Conservation (phyloP, 78 protist species). For the Dictyostelium intermedium region DNA sequence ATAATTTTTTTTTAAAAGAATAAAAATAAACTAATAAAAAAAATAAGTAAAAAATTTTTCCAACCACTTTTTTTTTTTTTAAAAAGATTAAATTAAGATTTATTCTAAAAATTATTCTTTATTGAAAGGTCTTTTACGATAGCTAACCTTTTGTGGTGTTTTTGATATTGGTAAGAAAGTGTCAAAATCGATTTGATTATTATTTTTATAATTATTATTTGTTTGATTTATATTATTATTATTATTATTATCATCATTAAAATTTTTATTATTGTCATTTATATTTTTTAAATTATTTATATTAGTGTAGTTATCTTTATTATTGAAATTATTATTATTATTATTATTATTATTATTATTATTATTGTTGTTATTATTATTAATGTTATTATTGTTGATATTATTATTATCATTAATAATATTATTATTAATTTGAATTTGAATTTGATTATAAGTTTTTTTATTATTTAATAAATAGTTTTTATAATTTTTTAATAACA, state of each 20-base stretch:
- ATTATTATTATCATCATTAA: neutral
- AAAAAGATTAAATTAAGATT: neutral
- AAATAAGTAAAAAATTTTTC: neutral
- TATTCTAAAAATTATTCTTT: neutral
- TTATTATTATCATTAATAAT: neutral
- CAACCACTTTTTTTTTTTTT: neutral
- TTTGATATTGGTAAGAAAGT: neutral
- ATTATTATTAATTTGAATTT: neutral
- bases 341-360: too few species aligned
- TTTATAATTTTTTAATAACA: neutral
- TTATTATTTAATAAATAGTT: neutral
- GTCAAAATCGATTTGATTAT: neutral
- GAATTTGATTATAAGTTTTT: neutral
- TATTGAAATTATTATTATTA: neutral
- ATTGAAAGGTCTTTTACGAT: neutral
- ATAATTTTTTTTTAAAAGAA: too few species aligned
- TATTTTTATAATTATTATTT: neutral
- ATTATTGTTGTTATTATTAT: neutral
- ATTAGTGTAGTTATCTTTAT: neutral
- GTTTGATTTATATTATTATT: neutral
- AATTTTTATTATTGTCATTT: neutral
- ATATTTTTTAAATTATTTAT: neutral
- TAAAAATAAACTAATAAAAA: neutral
- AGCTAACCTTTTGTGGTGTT: neutral
- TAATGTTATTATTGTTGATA: neutral